These are phyloP conservation scores for Alternaria ventricosa DNA, from an alignment of 2,329 filamentous ascomycete species.

Conservation along the genomic window DNA sequence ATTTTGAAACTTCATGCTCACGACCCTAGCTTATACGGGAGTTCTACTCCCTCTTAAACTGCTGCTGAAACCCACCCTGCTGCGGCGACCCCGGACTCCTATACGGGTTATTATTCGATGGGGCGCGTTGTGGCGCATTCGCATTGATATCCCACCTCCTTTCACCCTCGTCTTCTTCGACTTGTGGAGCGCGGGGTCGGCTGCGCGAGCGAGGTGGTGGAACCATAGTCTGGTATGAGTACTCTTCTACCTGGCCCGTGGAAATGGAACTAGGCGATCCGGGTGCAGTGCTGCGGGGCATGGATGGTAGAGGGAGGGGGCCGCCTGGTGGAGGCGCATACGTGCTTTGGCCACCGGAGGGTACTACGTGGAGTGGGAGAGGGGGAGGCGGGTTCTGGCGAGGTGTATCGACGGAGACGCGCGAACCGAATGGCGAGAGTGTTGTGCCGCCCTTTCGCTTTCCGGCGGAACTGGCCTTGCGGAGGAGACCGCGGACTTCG, in stretches of 20 bases:
- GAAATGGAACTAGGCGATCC: conserved; percentile 42
- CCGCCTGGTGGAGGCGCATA: conserved; percentile 32
- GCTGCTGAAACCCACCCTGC: background rate
- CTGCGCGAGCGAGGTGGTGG: conserved; percentile 36
- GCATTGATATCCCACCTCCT: conserved; percentile 17
- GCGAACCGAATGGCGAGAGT: conserved; percentile 29
- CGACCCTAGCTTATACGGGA: background rate
- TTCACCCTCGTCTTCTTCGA: conserved; percentile 27
- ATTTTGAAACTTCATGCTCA: background rate
- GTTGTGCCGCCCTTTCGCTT: conserved; percentile 48
- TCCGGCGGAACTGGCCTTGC: conserved; percentile 53
- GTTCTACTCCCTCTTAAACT: conserved; percentile 18
- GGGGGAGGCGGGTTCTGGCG: conserved; percentile 37
- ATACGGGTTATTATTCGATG: conserved; percentile 25
- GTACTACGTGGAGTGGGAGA: conserved; percentile 37
- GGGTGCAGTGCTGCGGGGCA: conserved; percentile 30
- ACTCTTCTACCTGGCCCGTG: conserved; percentile 42
- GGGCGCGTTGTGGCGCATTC: background rate
- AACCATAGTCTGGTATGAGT: conserved; percentile 41
- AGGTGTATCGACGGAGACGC: conserved; percentile 21
- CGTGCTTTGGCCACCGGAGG: conserved; percentile 22
- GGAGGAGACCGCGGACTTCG: conserved; percentile 55
- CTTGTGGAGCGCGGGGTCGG: conserved; percentile 20
- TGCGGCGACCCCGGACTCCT: conserved; percentile 6
- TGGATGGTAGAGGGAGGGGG: conserved; percentile 16